A percentile compares a stretch with the other conserved stretches of the same genome.
phyloP scores from a whole-genome alignment of 2,329 filamentous ascomycete genomes.

The Diaporthe eres region DNA sequence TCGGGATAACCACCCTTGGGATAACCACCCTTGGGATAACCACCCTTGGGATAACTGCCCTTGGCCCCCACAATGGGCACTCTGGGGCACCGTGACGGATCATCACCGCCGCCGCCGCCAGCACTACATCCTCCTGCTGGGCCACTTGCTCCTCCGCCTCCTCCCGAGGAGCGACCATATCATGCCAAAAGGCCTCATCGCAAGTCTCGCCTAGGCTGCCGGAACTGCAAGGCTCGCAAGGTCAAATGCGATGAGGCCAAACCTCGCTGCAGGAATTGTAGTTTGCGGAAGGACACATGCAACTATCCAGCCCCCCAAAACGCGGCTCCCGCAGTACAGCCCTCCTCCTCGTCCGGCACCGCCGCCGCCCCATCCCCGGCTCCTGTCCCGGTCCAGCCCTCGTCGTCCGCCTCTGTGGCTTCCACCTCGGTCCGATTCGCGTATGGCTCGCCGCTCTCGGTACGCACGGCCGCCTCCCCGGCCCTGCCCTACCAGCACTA shows the following conservation, averaged over 20 bases:
- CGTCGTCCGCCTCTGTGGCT: constrained; percentile 1
- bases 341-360: constrained; percentile 41
- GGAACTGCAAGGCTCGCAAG: constrained; percentile 68
- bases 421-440: constrained; percentile 14
- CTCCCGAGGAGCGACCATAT: constrained; percentile 50
- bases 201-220: constrained; percentile 68
- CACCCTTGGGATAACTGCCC: background rate
- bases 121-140: background rate
- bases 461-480: constrained; percentile 28
- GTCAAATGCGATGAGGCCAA: constrained; percentile 68
- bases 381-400: background rate
- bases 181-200: constrained; percentile 67
- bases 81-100: constrained; percentile 15
- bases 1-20: background rate
- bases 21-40: background rate
- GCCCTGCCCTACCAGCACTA: constrained; percentile 12
- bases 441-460: constrained; percentile 37
- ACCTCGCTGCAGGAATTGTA: constrained; percentile 65
- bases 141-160: constrained; percentile 13
- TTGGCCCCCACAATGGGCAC: constrained; percentile 29
- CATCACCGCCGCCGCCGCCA: constrained; percentile 18
- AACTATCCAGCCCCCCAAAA: constrained; percentile 54
- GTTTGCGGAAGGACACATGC: constrained; percentile 62
- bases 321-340: constrained; percentile 13
- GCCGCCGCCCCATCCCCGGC: constrained; percentile 10